Base-by-base conservation (phyloP, 805 yeast species). In the Candida ulmi region DNA sequence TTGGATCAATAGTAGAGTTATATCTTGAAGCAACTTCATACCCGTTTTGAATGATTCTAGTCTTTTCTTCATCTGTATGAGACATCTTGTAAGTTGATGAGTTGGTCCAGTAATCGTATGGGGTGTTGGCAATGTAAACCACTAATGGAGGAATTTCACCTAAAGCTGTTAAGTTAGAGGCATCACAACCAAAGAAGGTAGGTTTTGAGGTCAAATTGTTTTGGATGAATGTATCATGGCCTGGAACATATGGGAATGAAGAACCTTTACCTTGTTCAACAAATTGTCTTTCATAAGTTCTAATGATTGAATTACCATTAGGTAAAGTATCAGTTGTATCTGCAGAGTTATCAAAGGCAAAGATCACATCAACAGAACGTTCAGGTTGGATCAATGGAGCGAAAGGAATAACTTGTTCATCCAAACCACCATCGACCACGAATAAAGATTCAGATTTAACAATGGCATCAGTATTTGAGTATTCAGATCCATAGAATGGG, bases 161-260 rank as follows among this genome's bases (percentile, higher is more conserved):
- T 43, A 81, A 65, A 13, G 60, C 63, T 8, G 88, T 78, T 55
- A 81, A 63, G 54, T 84, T 83, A 1, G 61, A 48, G 5, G 85
- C 71, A 54, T 83, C 73, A 61, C 96, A 87, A 26, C 96, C 96
- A 57, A 88, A 88, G 65, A 88, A 87, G 1, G 83, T 70, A 37
- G 95, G 95, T 44, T 63, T 72, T 9, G 80, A 66, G 13, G 86
- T 80, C 46, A 86, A 66, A 42, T 83, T 83, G 46, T 65, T 51
- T 43, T 72, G 70, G 19, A 75, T 54, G 58, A 86, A 83, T 0
- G 88, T 72, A 33, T 69, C 61, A 21, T 58, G 63, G 56, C 78
- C 90, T 11, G 95, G 95, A 39, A 87, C 90, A 49, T 83, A 76
- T 9, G 95, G 95, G 71, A 83, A 84, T 3, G 81, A 66, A 21